Evolutionary conservation across 1,139 yeast genomes (phyloP), one percentile per base, ranked within the genome.

Genomic region (Geotrichum bryndzae): DNA sequence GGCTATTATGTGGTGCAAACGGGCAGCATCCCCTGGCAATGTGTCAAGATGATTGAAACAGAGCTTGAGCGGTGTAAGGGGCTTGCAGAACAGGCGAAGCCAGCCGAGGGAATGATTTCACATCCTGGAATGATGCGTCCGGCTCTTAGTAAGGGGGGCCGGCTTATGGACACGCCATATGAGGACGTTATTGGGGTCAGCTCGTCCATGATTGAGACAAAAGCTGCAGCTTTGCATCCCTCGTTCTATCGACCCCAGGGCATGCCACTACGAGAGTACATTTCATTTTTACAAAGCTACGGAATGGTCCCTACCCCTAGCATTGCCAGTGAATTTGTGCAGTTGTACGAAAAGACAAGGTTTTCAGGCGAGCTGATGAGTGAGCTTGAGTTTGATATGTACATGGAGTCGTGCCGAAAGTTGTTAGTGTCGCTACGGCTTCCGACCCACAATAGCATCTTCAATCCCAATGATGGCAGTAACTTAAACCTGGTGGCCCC

Each of bases 1-100:
- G 79, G 84, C 63, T 77, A 84, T 56, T 90, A 89, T 71, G 79
- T 90, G 25, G 95, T 96, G 0, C 82, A 85, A 31, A 77, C 80
- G 29, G 80, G 80, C 51, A 96, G 90, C 71, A 76, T 88, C 59
- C 90, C 94, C 0, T 70, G 72, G 23, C 75, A 76, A 38, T 82
- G 74, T 72, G 79, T 75, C 62, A 70, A 61, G 60, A 74, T 74
- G 73, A 77, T 85, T 68, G 66, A 80, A 64, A 67, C 72, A 60
- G 76, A 84, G 68, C 72, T 82, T 73, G 69, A 73, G 38, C 72
- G 79, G 67, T 74, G 90, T 79, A 74, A 77, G 41, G 78, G 77
- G 22, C 80, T 87, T 18, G 76, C 78, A 58, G 68, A 73, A n/a
- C 70, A 74, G 68, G 87, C 87, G 0, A 79, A 82, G 10, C 89